Base-by-base conservation (phyloP, 805 yeast species). In the Candida montana region DNA sequence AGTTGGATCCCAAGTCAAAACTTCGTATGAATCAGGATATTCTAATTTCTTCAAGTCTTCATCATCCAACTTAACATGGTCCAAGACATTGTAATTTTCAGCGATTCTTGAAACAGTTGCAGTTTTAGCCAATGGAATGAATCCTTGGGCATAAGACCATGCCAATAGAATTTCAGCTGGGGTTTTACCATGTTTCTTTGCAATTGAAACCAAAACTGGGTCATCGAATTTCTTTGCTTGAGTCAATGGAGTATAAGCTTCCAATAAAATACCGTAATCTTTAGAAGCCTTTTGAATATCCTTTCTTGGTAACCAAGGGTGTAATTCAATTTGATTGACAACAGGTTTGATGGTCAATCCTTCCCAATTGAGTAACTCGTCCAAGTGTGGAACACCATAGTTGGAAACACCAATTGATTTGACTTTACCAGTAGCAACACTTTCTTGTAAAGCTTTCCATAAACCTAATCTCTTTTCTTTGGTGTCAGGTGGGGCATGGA, bases 371-470 rank as follows among this genome's bases (percentile, higher is more conserved):
- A 81, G 65, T 31, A 85, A 61, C 56, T 83, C 83, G 44, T 79
- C 74, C 15, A 84, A 58, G 57, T 79, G 87, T 7, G 60, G 64
- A 15, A 62, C 57, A 40, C 88, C 88, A 52, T 71, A 85, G 63
- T 84, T 83, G 17, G 93, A 84, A 16, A 86, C 89, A 33, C 95
- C 95, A 44, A 86, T 77, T 15, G 85, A 71, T 53, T 70, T 74
- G 42, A 82, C 78, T 39, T 68, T 60, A 8, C 87, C 83, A 7
- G 65, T 65, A 21, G 69, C 77, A 26, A 77, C 80, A 21, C 78
- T 79, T 52, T 84, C 91, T 59, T 84, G 90, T 71, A 85, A 71
- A 1, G 89, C 90, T 53, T 64, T 69, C 76, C 81, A 84, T 3
- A 88, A 73, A 34, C 73, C 85, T 33, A 80, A 53, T 55, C 93